Evolutionary conservation across 352 stramenopile species (phyloP).

Genomic region (Peronospora destructor): DNA sequence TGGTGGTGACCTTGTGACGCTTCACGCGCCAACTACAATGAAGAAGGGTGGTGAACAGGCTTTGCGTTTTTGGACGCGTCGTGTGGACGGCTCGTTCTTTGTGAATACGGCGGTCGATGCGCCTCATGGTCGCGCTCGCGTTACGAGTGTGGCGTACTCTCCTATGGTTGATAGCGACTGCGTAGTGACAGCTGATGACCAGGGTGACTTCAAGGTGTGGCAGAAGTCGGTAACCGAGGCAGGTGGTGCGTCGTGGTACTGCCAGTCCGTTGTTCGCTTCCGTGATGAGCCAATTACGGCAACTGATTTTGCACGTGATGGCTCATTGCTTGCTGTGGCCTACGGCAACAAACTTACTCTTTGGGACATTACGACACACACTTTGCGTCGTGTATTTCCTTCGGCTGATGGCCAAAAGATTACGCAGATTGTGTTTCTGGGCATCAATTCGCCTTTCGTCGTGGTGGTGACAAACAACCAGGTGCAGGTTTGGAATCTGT

Average conservation of each 20-base stretch:
- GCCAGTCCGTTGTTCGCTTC: conserved; percentile 73
- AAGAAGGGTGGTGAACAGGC: conserved; percentile 42
- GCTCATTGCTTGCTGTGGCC: conserved; percentile 76
- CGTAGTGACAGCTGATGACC: conserved; percentile 57
- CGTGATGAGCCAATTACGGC: conserved; percentile 60
- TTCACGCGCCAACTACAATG: conserved; percentile 35
- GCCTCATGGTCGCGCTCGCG: conserved; percentile 47
- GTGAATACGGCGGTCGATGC: conserved; percentile 78
- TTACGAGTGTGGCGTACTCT: conserved; percentile 57
- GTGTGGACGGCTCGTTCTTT: conserved; percentile 67
- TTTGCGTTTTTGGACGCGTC: conserved; percentile 72
- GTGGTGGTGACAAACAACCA: conserved; percentile 47
- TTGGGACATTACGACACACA: conserved; percentile 74
- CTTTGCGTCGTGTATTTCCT: conserved; percentile 64
- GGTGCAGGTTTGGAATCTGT: conserved; percentile 73
- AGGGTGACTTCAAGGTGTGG: conserved; percentile 82
- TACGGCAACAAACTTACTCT: conserved; percentile 78
- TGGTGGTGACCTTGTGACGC: conserved; percentile 49
- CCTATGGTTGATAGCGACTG: conserved; percentile 32
- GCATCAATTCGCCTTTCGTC: conserved; percentile 50
- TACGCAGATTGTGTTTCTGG: conserved; percentile 51
- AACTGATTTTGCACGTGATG: conserved; percentile 64
- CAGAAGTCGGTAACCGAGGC: conserved; percentile 28
- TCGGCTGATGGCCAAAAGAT: conserved; percentile 55
- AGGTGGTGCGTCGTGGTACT: conserved; percentile 48